These are phyloP conservation scores for Macrophomina phaseolina DNA, from an alignment of 2,329 filamentous ascomycete species.

Conservation along the genomic window DNA sequence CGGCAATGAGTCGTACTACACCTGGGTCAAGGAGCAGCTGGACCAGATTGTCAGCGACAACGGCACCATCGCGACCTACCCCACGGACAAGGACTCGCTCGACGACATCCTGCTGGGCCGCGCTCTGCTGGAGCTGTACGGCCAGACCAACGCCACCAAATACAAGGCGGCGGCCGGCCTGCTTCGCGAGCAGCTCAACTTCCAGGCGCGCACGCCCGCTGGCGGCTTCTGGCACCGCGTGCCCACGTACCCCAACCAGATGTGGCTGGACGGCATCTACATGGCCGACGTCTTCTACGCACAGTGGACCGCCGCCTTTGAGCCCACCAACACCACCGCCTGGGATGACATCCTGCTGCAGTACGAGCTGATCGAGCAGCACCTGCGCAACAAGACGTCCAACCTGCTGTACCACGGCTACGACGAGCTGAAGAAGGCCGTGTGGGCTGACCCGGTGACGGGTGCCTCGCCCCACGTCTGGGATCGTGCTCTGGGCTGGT, in stretches of 20 bases:
- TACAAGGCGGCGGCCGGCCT: slow-evolving; percentile 57
- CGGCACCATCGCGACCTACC: slow-evolving; percentile 43
- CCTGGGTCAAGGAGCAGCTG: slow-evolving; percentile 54
- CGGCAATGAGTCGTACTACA: slow-evolving; percentile 50
- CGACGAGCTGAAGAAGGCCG: slow-evolving; percentile 41
- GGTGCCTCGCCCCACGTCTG: slow-evolving; percentile 45
- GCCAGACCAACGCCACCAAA: slow-evolving; percentile 51
- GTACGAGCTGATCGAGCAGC: slow-evolving; percentile 44
- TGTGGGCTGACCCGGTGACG: slow-evolving; percentile 44
- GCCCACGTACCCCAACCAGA: slow-evolving; percentile 26
- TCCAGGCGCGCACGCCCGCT: slow-evolving; percentile 55
- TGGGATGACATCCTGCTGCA: slow-evolving; percentile 51
- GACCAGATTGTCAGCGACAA: slow-evolving; percentile 55
- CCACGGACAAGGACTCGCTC: slow-evolving; percentile 44
- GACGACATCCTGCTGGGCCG: slow-evolving; percentile 60
- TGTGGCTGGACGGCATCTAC: slow-evolving; percentile 61
- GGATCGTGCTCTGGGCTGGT: slow-evolving; percentile 47
- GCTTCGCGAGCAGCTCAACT: slow-evolving; percentile 54
- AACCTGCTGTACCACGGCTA: slow-evolving; percentile 45
- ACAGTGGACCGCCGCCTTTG: slow-evolving; percentile 46
- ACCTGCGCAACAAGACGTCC: slow-evolving; percentile 41
- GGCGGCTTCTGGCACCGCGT: slow-evolving; percentile 61
- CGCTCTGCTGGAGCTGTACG: slow-evolving; percentile 58
- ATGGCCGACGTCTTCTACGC: slow-evolving; percentile 49
- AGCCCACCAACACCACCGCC: slow-evolving; percentile 46